Conservation (phyloP, 306 rosid genomes). For the Prunus mira region DNA sequence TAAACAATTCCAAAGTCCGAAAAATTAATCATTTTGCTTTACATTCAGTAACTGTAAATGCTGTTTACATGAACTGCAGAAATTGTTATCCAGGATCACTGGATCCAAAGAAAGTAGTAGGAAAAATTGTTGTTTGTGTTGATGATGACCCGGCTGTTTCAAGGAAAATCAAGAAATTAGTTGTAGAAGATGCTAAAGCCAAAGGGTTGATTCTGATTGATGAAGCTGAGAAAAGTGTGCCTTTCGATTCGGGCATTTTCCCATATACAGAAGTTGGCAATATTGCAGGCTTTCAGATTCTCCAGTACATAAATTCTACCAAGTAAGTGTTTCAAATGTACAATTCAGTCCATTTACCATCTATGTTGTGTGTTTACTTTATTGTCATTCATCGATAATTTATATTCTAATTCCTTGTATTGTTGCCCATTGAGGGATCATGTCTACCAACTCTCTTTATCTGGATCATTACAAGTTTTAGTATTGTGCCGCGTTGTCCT, state of each 20-base stretch:
- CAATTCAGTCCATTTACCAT: background rate
- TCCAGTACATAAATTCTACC: slow-evolving; percentile 67
- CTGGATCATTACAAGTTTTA: background rate
- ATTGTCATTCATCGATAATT: too few species aligned
- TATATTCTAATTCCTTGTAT: background rate
- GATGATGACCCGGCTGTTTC: slow-evolving; percentile 46
- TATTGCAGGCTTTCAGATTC: slow-evolving; percentile 66
- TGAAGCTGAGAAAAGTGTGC: slow-evolving; percentile 44
- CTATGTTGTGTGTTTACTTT: background rate
- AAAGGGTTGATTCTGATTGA: slow-evolving; percentile 63
- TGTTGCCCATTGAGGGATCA: background rate
- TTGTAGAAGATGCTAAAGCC: slow-evolving; percentile 79
- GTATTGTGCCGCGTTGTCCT: background rate
- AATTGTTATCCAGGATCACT: slow-evolving; percentile 87
- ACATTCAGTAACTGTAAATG: too few species aligned
- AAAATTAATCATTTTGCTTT: background rate
- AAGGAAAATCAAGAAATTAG: slow-evolving; percentile 67
- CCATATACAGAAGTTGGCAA: slow-evolving; percentile 62
- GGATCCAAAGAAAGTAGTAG: slow-evolving; percentile 60
- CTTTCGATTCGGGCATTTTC: slow-evolving; percentile 71
- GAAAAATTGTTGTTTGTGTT: slow-evolving; percentile 70
- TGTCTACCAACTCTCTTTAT: background rate
- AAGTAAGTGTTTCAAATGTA: slow-evolving; percentile 43
- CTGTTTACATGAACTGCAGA: slow-evolving; percentile 41
- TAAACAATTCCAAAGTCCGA: background rate